phyloP scores from a whole-genome alignment of 306 rosid genomes.

The Vigna hirtella region DNA sequence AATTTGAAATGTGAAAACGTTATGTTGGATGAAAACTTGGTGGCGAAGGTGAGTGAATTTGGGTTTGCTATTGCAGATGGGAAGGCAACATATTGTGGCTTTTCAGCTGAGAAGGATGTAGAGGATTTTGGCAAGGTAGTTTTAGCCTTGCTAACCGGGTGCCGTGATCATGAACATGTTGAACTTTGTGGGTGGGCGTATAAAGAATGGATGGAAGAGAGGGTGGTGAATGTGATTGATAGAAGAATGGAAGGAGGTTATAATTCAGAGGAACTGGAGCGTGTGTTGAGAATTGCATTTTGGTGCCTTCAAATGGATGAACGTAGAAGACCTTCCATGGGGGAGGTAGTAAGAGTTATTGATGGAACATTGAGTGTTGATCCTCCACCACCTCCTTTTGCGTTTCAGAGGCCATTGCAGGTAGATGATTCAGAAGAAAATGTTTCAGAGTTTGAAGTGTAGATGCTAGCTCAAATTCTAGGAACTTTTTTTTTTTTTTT shows the following conservation, averaged over 20 bases:
- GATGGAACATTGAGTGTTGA: conserved; percentile 70
- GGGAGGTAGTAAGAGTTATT: conserved; percentile 69
- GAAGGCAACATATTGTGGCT: conserved; percentile 40
- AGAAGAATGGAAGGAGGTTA: conserved; percentile 53
- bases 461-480: conserved; percentile 29
- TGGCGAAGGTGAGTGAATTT: conserved; percentile 67
- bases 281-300: conserved; percentile 64
- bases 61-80: conserved; percentile 60
- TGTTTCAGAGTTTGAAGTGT: conserved; percentile 39
- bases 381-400: conserved; percentile 70
- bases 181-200: conserved; percentile 67
- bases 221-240: conserved; percentile 57
- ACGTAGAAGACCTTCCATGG: conserved; percentile 68
- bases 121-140: conserved; percentile 75
- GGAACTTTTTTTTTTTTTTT: conserved; percentile 2
- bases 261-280: conserved; percentile 58
- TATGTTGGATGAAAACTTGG: conserved; percentile 64
- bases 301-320: conserved; percentile 80
- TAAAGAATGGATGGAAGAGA: conserved; percentile 67
- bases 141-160: conserved; percentile 57
- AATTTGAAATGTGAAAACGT: conserved; percentile 67
- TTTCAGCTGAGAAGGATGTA: conserved; percentile 67
- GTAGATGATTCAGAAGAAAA: conserved; percentile 47
- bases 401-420: conserved; percentile 20
- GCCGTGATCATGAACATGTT: conserved; percentile 21